Evolutionary conservation across 2,329 filamentous ascomycete genomes (phyloP), one percentile per base, ranked within the genome.

Genomic region (Talaromyces sp.): DNA sequence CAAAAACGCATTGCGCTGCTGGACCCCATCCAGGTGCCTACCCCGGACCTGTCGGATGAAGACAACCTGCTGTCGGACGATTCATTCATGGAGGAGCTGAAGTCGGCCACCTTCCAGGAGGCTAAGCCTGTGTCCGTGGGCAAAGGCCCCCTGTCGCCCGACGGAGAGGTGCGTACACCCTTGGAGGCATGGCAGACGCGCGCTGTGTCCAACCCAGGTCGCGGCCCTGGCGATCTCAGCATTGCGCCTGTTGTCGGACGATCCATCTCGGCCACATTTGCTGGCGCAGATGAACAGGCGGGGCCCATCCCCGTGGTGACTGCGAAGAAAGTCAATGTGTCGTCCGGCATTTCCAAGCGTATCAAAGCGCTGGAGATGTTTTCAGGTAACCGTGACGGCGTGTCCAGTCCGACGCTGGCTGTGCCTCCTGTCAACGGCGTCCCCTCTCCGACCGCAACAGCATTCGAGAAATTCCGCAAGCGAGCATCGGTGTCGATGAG

Each of bases 361-460:
- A 97, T 97, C 73, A 95, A 96, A 74, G 92, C 92, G 7, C 80
- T 99, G 57, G 90, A 96, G 71, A 92, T 91, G 73, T 82, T 94
- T 59, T 81, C 81, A 3, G 79, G 65, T 82, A 87, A 61, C 75
- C 67, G 72, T 60, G 67, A 74, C 65, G 63, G 73, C 51, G 66
- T 71, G 10, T 64, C 64, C 64, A 69, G 58, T 68, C 58, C 68
- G 31, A 58, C 58, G 65, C 63, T 41, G 24, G 19, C 26, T 11
- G 26, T 46, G 19, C 46, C 59, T 32, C 17, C 54, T 26, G n/a
- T n/a, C 53, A 31, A 52, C 54, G 56, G 68, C 63, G 62, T 68
- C 65, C 78, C 81, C 3, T 79, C 80, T 6, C 80, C 85, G 8
- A 78, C 84, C 68, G 84, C 87, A 65, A 81, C 85, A 1, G 71